These are phyloP conservation scores for Naematelia encephala DNA, from an alignment of 768 basidiomycete genomes.

Conservation along the genomic window DNA sequence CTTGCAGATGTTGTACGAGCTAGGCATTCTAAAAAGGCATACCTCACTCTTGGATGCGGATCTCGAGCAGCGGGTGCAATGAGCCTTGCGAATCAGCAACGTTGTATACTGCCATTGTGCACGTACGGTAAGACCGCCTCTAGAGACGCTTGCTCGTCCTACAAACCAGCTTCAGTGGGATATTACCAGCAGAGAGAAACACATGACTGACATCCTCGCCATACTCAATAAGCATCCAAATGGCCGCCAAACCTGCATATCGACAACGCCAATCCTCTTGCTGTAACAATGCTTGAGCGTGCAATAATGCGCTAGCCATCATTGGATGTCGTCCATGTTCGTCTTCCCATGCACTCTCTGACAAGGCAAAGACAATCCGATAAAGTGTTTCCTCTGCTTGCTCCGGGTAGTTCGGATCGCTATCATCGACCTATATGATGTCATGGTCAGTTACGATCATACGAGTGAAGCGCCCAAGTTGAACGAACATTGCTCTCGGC, in stretches of 20 bases:
- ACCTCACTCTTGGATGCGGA: slow-evolving; percentile 67
- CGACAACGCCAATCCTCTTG: slow-evolving; percentile 79
- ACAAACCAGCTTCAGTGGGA: slow-evolving; percentile 23
- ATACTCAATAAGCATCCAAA: slow-evolving; percentile 65
- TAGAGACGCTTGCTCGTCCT: not conserved
- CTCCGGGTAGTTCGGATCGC: slow-evolving; percentile 63
- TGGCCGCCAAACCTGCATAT: slow-evolving; percentile 82
- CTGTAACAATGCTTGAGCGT: slow-evolving; percentile 75
- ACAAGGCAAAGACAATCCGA: slow-evolving; percentile 61
- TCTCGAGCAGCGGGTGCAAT: slow-evolving; percentile 68
- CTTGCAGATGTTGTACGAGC: slow-evolving; percentile 56
- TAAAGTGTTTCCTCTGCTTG: slow-evolving; percentile 81
- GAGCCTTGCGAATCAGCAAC: slow-evolving; percentile 13
- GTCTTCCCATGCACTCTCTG: not conserved
- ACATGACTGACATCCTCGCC: slow-evolving; percentile 11
- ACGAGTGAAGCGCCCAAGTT: too few relatives aligned
- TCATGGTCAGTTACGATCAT: slow-evolving; percentile 43
- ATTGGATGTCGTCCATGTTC: not conserved
- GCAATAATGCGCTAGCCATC: not conserved
- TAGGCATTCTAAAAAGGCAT: slow-evolving; percentile 74
- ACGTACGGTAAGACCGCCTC: slow-evolving; percentile 16
- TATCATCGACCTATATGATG: slow-evolving; percentile 61
- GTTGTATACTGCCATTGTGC: not conserved
- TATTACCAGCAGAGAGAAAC: slow-evolving; percentile 69
- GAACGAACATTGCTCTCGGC: slow-evolving; percentile 66